Evolutionary conservation across 257 asterid species (phyloP).

Genomic region (Striga asiatica): DNA sequence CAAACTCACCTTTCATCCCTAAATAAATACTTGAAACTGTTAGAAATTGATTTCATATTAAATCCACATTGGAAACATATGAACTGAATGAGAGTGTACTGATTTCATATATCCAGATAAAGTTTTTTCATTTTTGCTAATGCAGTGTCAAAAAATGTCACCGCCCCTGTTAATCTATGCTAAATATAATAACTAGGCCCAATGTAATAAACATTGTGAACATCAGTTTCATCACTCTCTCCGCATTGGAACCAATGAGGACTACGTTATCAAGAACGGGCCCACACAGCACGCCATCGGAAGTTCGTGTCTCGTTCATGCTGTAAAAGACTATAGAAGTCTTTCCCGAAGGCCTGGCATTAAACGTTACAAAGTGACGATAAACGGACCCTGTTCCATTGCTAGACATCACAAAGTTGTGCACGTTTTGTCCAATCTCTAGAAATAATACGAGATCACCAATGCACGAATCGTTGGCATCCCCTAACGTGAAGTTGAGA

Average conservation of each 20-base stretch:
- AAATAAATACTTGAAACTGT: no score
- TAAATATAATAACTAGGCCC: no score
- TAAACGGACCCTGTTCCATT: constrained; percentile 13
- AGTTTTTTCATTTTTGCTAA: no score
- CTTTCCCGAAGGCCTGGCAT: background rate
- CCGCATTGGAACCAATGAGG: constrained; percentile 9
- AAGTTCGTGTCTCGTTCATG: constrained; percentile 12
- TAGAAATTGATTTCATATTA: no score
- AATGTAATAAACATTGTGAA: no score
- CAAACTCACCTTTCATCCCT: no score
- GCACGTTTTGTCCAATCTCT: background rate
- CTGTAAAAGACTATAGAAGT: constrained; percentile 9
- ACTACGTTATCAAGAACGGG: constrained; percentile 16
- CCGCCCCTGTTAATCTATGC: no score
- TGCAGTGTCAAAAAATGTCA: no score
- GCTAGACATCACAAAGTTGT: no score
- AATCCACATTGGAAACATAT: no score
- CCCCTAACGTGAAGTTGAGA: constrained; percentile 22
- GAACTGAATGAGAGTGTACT: no score
- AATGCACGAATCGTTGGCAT: constrained; percentile 20
- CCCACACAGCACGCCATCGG: constrained; percentile 15
- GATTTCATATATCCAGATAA: no score
- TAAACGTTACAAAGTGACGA: background rate
- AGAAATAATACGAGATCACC: constrained; percentile 14
- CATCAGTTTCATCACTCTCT: background rate